Evolutionary conservation across 495 filamentous ascomycete genomes (phyloP).

Genomic region (Evernia prunastri): DNA sequence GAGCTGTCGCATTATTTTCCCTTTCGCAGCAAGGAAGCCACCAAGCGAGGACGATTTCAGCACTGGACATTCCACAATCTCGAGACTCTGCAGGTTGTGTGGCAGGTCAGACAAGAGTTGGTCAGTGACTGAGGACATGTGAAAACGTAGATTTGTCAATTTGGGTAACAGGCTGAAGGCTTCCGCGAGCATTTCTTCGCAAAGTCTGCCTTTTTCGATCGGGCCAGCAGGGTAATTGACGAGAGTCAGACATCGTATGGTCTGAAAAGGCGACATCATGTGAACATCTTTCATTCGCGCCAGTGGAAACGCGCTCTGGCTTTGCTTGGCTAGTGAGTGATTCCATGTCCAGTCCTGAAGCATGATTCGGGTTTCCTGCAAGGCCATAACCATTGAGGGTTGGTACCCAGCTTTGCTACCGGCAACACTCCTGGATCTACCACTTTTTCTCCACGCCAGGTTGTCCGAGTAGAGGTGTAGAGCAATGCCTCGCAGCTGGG

Average conservation of each 20-base stretch:
- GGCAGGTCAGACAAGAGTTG: conserved; percentile 57
- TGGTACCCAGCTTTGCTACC: conserved; percentile 56
- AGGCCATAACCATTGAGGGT: conserved; percentile 48
- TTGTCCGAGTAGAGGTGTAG: conserved; percentile 19
- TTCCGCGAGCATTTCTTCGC: conserved; percentile 45
- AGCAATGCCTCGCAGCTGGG: conserved; percentile 36
- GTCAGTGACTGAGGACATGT: conserved; percentile 57
- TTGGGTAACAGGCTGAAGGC: conserved; percentile 54
- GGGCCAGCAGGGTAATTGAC: conserved; percentile 54
- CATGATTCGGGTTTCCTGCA: conserved; percentile 40
- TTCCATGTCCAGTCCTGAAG: conserved; percentile 78
- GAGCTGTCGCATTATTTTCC: conserved; percentile 54
- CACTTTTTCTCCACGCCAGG: conserved; percentile 10
- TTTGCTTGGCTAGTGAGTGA: conserved; percentile 37
- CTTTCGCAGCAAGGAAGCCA: conserved; percentile 55
- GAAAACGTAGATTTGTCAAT: conserved; percentile 57
- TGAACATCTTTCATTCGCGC: conserved; percentile 50
- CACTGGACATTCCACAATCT: conserved; percentile 67
- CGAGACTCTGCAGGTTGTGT: conserved; percentile 52
- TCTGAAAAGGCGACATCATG: conserved; percentile 49
- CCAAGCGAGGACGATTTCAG: conserved; percentile 53
- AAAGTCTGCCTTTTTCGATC: conserved; percentile 23
- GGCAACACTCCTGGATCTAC: background rate
- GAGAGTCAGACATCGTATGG: conserved; percentile 53
- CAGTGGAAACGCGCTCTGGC: conserved; percentile 30